Base-by-base conservation (phyloP, 495 filamentous ascomycete species). In the Massariosphaeria phaeospora region DNA sequence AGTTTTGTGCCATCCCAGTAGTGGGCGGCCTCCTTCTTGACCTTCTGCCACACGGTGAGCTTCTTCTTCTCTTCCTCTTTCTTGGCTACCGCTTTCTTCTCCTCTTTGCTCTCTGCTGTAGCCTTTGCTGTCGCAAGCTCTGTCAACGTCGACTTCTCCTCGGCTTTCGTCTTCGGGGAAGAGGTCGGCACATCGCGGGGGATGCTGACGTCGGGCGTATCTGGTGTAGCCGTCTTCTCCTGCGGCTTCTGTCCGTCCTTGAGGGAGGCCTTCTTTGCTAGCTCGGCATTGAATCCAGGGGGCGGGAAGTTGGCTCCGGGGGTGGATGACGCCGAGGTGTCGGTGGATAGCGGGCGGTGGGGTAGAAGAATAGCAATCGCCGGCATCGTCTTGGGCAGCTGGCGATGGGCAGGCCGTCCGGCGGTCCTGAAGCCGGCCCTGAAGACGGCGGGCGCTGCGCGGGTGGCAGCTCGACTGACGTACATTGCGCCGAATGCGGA, bases 1-100 rank as follows among this genome's bases (percentile, higher is more conserved):
- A 99, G 75, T 71, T 99, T 99, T n/a, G 91, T 99, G 31, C 93
- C 93, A 77, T 99, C 93, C 93, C 93, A 97, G 73, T 97, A 99
- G 69, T 99, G 93, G 55, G 84, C 79, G 13, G 76, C 75, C 67
- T 97, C 93, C 66, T 88, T 87, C 77, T 95, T 97, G 62, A 97
- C 79, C 75, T 89, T 95, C 67, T 96, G 89, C 69, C 79, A 82
- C 2, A 97, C 33, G 0, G 94, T 95, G 73, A 95, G 73, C 62
- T 93, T 94, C 73, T 85, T 86, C 67, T 84, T 76, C 52, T 86
- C 86, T 67, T 89, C 85, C 69, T 91, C 88, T 69, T 83, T 81
- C 49, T 80, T 80, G 17, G 69, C 70, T 9, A 62, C 35, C 38
- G 70, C 65, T 62, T 79, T 80, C 64, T 81, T 77, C 31, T 78